phyloP scores from a whole-genome alignment of 2,329 filamentous ascomycete species.

The Chrysosporium queenslandicum region DNA sequence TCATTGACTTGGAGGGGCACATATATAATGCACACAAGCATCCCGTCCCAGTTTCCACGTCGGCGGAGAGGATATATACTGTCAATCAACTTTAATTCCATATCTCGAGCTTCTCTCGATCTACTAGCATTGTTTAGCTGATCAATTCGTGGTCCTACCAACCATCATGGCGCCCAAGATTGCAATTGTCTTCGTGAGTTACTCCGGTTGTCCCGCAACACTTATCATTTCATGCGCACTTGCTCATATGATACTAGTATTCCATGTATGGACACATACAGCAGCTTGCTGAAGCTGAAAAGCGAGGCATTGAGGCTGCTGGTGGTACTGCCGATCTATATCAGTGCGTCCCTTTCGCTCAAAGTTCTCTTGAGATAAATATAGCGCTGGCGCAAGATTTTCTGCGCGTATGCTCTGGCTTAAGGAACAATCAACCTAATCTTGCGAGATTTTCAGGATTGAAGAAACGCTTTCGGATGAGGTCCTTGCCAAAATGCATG shows the following conservation, averaged over 20 bases:
- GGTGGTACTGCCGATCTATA: conserved; percentile 73
- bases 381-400: not conserved
- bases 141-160: not conserved
- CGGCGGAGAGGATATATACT: not conserved
- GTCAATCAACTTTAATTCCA: too few relatives aligned
- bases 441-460: conserved; percentile 43
- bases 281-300: conserved; percentile 77
- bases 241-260: conserved; percentile 48
- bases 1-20: conserved; percentile 6
- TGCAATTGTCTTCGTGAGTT: conserved; percentile 75
- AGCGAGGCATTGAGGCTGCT: conserved; percentile 77
- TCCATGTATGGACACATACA: conserved; percentile 89
- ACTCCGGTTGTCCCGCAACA: not conserved
- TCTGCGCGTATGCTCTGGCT: too few relatives aligned
- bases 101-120: too few relatives aligned
- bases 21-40: not conserved
- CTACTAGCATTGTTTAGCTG: not conserved
- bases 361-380: not conserved
- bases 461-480: conserved; percentile 77
- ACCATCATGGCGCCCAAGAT: conserved; percentile 60
- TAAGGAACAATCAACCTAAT: not conserved
- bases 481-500: conserved; percentile 82
- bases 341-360: conserved; percentile 50
- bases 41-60: not conserved
- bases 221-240: not conserved